A percentile compares a stretch with the other conserved stretches of the same genome.
These are phyloP conservation scores for Urtica urens DNA, from an alignment of 306 rosid species.

Conservation along the genomic window DNA sequence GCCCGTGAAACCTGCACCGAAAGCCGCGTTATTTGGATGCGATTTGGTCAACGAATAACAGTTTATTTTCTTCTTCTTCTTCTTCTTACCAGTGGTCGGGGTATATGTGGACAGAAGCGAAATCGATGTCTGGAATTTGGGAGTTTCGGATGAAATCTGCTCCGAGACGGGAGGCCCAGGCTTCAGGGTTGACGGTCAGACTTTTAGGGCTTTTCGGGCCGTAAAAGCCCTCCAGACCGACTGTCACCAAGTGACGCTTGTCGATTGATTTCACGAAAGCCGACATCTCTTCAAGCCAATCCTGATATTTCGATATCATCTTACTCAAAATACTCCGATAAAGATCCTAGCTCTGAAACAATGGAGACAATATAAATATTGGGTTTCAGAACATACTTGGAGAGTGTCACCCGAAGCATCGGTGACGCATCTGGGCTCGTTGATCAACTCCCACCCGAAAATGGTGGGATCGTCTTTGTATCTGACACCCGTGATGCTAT, in stretches of 20 bases:
- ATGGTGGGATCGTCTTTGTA: slow-evolving; percentile 89
- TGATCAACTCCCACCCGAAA: slow-evolving; percentile 94
- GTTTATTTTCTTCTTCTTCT: slow-evolving; percentile 21
- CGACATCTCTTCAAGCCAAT: slow-evolving; percentile 96
- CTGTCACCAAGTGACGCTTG: slow-evolving; percentile 81
- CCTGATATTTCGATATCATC: slow-evolving; percentile 50
- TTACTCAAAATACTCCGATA: no score
- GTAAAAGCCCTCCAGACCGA: slow-evolving; percentile 93
- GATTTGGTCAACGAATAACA: background rate
- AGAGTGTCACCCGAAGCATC: slow-evolving; percentile 96
- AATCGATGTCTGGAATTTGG: slow-evolving; percentile 49
- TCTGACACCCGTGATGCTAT: slow-evolving; percentile 64
- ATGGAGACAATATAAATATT: background rate
- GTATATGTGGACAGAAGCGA: slow-evolving; percentile 86
- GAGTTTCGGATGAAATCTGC: slow-evolving; percentile 86
- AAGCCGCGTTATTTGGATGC: background rate
- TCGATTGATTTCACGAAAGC: slow-evolving; percentile 68
- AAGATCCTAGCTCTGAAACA: no score
- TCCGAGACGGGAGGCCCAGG: slow-evolving; percentile 92
- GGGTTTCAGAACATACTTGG: slow-evolving; percentile 51
- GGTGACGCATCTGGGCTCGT: slow-evolving; percentile 89
- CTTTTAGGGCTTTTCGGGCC: slow-evolving; percentile 74
- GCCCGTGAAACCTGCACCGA: slow-evolving; percentile 47
- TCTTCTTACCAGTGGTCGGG: slow-evolving; percentile 84
- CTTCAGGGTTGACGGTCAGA: slow-evolving; percentile 65